Conservation (phyloP, 106 monocot species). For the Dendrobium huoshanense region DNA sequence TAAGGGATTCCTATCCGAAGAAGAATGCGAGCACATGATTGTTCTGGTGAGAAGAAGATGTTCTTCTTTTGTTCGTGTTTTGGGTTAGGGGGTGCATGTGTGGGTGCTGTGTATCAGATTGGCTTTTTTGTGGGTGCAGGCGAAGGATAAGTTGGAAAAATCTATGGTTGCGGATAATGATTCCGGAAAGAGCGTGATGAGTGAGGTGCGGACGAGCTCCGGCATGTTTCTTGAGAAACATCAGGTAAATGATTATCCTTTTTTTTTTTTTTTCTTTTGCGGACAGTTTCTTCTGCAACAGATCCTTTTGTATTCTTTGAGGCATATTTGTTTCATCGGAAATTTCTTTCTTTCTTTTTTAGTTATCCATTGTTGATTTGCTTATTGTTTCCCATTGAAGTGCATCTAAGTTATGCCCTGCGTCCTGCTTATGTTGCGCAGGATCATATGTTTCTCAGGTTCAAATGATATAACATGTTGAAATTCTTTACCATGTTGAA, state of each 20-base stretch:
- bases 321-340: neutral
- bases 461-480: no score
- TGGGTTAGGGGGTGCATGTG: neutral
- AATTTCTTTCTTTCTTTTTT: neutral
- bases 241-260: slow-evolving; percentile 37
- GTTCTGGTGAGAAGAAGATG: slow-evolving; percentile 28
- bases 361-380: neutral
- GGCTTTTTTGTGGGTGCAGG: slow-evolving; percentile 24
- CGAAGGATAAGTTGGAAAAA: slow-evolving; percentile 57
- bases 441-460: no score
- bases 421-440: no score
- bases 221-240: slow-evolving; percentile 68
- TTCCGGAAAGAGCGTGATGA: slow-evolving; percentile 68
- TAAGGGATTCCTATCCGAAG: slow-evolving; percentile 56
- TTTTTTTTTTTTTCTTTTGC: neutral
- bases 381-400: neutral
- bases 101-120: neutral
- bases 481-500: no score
- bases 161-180: slow-evolving; percentile 81
- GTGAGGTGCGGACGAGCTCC: slow-evolving; percentile 83
- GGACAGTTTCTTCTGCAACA: neutral
- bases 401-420: neutral
- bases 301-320: neutral
- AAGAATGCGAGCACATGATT: slow-evolving; percentile 74
- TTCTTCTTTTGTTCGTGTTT: neutral